Percentiles rank a stretch among this genome's conserved stretches.
Evolutionary conservation across 2,329 filamentous ascomycete genomes (phyloP).

Genomic region (Alternaria tenuissima): DNA sequence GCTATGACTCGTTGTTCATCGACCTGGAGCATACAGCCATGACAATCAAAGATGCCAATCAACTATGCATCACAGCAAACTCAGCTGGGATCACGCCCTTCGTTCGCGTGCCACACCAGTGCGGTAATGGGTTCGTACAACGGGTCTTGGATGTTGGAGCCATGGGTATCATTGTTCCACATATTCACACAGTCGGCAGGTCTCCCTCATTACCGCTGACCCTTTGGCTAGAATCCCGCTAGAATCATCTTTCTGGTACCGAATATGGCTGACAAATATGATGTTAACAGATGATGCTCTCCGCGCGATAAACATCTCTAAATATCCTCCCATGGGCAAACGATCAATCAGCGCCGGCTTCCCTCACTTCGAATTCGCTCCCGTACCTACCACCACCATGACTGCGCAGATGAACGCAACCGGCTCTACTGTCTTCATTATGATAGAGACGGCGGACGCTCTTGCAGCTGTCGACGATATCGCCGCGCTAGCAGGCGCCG

Average conservation of each 20-base stretch:
- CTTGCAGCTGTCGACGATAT: background rate
- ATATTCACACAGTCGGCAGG: conserved; percentile 14
- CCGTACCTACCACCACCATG: background rate
- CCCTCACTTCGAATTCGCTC: too few species aligned
- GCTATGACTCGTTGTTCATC: conserved; percentile 52
- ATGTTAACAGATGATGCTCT: too few species aligned
- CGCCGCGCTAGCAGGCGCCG: background rate
- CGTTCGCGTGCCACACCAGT: too few species aligned
- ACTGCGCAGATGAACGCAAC: background rate
- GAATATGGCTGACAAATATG: too few species aligned
- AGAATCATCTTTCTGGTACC: too few species aligned
- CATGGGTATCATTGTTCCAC: conserved; percentile 18
- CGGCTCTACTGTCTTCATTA: background rate
- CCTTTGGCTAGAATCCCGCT: too few species aligned
- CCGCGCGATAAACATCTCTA: too few species aligned
- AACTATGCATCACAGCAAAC: conserved; percentile 39
- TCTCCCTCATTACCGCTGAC: background rate
- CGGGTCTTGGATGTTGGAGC: conserved; percentile 44
- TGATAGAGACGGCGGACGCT: background rate
- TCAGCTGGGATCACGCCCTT: conserved; percentile 20
- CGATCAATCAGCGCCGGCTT: too few species aligned
- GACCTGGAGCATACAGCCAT: conserved; percentile 52
- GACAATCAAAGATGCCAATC: conserved; percentile 41
- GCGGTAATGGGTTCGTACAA: conserved; percentile 37
- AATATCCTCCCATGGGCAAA: too few species aligned